A percentile compares a stretch with the other conserved stretches of the same genome.
These are phyloP conservation scores for Scleromitrula shiraiana DNA, from an alignment of 2,329 filamentous ascomycete genomes.

Conservation along the genomic window DNA sequence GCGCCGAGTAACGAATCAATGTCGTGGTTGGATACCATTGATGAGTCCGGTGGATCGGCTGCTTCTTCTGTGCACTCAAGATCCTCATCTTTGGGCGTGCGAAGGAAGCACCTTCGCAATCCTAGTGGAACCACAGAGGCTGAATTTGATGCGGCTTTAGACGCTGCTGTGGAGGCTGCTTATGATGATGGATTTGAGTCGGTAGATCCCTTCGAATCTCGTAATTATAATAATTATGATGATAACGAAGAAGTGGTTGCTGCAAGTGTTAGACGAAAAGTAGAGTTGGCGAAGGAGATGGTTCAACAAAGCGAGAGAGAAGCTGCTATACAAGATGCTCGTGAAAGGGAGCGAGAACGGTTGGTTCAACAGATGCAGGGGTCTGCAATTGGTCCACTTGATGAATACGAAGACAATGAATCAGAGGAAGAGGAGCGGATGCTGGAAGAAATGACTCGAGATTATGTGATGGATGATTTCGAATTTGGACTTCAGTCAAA, in stretches of 20 bases:
- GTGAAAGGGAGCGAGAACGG: slow-evolving; percentile 48
- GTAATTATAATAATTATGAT: slow-evolving; percentile 31
- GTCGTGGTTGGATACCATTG: slow-evolving; percentile 90
- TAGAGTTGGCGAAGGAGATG: slow-evolving; percentile 68
- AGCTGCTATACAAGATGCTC: slow-evolving; percentile 51
- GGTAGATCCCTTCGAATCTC: slow-evolving; percentile 36
- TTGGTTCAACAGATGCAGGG: slow-evolving; percentile 18
- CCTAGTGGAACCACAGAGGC: slow-evolving; percentile 70
- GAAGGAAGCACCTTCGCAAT: slow-evolving; percentile 61
- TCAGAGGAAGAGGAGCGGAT: slow-evolving; percentile 67
- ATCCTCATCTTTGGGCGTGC: slow-evolving; percentile 60
- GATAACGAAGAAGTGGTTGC: slow-evolving; percentile 40
- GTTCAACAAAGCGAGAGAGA: slow-evolving; percentile 69
- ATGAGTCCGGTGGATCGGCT: slow-evolving; percentile 78
- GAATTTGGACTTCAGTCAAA: slow-evolving; percentile 63
- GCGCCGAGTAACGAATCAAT: slow-evolving; percentile 71
- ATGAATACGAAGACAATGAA: slow-evolving; percentile 56
- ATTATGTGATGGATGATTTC: slow-evolving; percentile 77
- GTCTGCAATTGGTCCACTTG: slow-evolving; percentile 37
- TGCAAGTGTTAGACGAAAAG: slow-evolving; percentile 52
- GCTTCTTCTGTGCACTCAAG: slow-evolving; percentile 75
- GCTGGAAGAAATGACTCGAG: slow-evolving; percentile 80
- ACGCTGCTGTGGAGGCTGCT: slow-evolving; percentile 91
- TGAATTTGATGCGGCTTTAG: slow-evolving; percentile 88
- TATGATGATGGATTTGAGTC: slow-evolving; percentile 89